Base-by-base conservation (phyloP, 169 alveolate species). In the Cryptosporidium bovis region DNA sequence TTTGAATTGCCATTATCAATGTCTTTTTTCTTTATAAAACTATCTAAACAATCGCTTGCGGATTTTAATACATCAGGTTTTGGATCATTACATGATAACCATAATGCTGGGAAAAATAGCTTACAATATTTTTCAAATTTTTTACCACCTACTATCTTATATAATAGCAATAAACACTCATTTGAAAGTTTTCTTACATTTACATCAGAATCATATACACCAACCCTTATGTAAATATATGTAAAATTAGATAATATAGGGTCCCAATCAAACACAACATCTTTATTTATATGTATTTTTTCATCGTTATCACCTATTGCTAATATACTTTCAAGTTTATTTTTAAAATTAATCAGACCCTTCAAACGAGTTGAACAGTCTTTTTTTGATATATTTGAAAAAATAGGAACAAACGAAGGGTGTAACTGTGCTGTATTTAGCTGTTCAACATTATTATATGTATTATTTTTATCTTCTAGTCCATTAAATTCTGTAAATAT, bases 11-110 rank as follows among this genome's bases (percentile, higher is more conserved):
- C 48, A 40, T 40, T 8, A 40, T 40, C 10, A 40, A 3, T 40
- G 2, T 8, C 44, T 1, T 67, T 64, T 24, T 71, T 71, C 20
- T 55, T 53, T 18, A 71, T 31, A 15, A 71, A 24, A 27, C 29
- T 31, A 8, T 71, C 58, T 18, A 71, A 44, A 55, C 68, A 56
- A n/a, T 55, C 44, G 18, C 7, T 16, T 24, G 84, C 84, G 51
- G 84, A 51, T 36, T 71, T 71, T 31, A 67, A 71, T 1, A 71
- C 84, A 13, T 71, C 84, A 13, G 68, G 68, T 55, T 36, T 71
- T 24, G 67, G 66, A 71, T 71, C 84, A 71, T 44, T 71, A 18
- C 68, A 71, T 53, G 84, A 71, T 34, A 71, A 46, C 84, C 84
- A 71, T 51, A 71, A 62, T 6, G 84, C 84, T 53, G 84, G 84